Percentiles rank a stretch among this genome's conserved stretches.
Evolutionary conservation across 1,139 yeast species (phyloP).

Genomic region (Spencermartinsiella ligniputridi): DNA sequence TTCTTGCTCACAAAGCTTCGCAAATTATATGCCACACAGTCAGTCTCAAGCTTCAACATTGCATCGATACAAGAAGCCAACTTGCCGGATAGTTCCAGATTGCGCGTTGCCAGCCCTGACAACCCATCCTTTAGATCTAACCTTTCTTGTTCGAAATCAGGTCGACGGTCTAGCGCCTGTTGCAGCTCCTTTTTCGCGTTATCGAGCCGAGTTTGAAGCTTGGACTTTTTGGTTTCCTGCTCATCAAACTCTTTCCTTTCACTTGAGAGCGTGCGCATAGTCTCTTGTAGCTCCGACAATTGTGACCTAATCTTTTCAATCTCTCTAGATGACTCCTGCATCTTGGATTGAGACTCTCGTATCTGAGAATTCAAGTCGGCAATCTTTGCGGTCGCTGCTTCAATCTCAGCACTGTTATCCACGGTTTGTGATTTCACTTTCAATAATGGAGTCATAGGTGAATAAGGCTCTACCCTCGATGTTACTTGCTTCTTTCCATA

Average conservation of each 20-base stretch:
- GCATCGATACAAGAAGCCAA: constrained; percentile 9
- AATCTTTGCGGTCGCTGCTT: background rate
- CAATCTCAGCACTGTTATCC: background rate
- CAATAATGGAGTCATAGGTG: background rate
- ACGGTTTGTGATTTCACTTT: background rate
- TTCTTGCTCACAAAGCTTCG: background rate
- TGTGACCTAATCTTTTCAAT: background rate
- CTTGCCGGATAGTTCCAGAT: background rate
- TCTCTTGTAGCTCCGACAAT: background rate
- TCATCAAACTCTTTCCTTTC: background rate
- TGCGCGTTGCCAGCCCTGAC: background rate
- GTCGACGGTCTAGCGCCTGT: constrained; percentile 2
- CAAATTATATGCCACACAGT: background rate
- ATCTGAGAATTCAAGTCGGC: background rate
- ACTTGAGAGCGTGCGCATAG: background rate
- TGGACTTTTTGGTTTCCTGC: background rate
- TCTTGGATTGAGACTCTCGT: background rate
- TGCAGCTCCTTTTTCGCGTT: background rate
- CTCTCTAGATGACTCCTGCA: background rate
- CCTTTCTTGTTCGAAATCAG: constrained; percentile 6
- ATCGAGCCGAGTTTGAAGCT: background rate
- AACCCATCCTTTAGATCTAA: constrained; percentile 1
- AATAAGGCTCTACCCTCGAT: constrained; percentile 2
- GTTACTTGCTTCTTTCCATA: constrained; percentile 20
- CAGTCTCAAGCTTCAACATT: background rate